phyloP scores from a whole-genome alignment of 257 asterid species.

The Ajuga chamaepitys region DNA sequence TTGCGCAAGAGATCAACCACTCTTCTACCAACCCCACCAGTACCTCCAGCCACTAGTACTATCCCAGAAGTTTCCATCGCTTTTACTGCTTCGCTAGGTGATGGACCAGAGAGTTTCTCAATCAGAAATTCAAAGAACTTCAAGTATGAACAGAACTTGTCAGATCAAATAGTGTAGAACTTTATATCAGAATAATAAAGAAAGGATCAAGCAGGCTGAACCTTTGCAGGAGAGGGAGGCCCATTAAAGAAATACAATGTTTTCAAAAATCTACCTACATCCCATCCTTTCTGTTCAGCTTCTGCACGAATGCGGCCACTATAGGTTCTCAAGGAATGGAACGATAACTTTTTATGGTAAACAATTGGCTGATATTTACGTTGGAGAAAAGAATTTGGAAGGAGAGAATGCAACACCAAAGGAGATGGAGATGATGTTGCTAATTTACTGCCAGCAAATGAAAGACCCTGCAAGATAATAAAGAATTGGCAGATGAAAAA shows the following conservation, averaged over 20 bases:
- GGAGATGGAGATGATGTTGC: conserved; percentile 22
- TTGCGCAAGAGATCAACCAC: conserved; percentile 66
- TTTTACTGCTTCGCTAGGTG: conserved; percentile 62
- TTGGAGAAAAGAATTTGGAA: conserved; percentile 40
- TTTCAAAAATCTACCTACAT: conserved; percentile 75
- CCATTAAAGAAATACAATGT: conserved; percentile 88
- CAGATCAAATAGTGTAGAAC: conserved; percentile 20
- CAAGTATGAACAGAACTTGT: conserved; percentile 30
- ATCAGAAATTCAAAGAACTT: conserved; percentile 84
- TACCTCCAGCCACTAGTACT: conserved; percentile 87
- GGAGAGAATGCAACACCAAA: conserved; percentile 22
- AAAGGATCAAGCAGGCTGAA: conserved; percentile 23
- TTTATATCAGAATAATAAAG: not conserved
- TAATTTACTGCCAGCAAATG: conserved; percentile 26
- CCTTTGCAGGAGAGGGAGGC: conserved; percentile 96
- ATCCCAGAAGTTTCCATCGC: conserved; percentile 61
- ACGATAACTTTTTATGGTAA: conserved; percentile 24
- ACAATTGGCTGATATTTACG: conserved; percentile 21
- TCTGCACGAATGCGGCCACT: conserved; percentile 44
- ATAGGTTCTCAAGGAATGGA: conserved; percentile 28
- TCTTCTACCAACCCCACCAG: conserved; percentile 99
- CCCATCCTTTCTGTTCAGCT: conserved; percentile 79
- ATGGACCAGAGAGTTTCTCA: conserved; percentile 80
- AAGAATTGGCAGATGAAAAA: not conserved
- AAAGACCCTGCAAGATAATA: conserved; percentile 39